A percentile compares a stretch with the other conserved stretches of the same genome.
Evolutionary conservation across 192 early-diverging fungal species (phyloP).

Genomic region (Cladochytrium replicatum): DNA sequence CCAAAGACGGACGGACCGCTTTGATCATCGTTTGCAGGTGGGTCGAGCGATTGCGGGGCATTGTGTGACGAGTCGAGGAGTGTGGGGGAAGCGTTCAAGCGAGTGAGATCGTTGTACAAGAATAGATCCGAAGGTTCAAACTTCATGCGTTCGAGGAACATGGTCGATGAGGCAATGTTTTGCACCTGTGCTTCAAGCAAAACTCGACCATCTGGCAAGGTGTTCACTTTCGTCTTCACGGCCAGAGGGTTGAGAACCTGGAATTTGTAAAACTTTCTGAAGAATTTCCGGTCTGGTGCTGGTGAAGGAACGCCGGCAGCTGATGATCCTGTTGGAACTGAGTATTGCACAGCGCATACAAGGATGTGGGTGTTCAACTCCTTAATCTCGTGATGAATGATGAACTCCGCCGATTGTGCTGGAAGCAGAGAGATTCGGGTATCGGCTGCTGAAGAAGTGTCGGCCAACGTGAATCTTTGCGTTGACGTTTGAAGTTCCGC

Average conservation of each 20-base stretch:
- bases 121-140: conserved; percentile 78
- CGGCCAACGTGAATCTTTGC: conserved; percentile 64
- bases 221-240: conserved; percentile 94
- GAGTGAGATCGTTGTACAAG: conserved; percentile 56
- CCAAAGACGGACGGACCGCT: conserved; percentile 40
- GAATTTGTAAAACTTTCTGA: conserved; percentile 93
- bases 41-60: not conserved
- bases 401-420: conserved; percentile 59
- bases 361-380: conserved; percentile 88
- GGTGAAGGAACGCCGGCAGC: conserved; percentile 5
- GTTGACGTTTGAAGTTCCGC: conserved; percentile 82
- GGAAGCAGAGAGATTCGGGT: conserved; percentile 49
- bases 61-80: not conserved
- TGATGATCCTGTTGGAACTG: conserved; percentile 33
- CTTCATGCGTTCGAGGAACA: conserved; percentile 80
- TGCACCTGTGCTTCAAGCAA: conserved; percentile 92
- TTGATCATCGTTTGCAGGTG: conserved; percentile 2
- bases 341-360: conserved; percentile 77
- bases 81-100: not conserved
- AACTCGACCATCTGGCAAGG: conserved; percentile 33
- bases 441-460: conserved; percentile 35
- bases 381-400: conserved; percentile 89
- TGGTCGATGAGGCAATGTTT: conserved; percentile 64
- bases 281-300: conserved; percentile 46
- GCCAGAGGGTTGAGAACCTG: conserved; percentile 91